These are phyloP conservation scores for Sophora flavescens DNA, from an alignment of 306 rosid species.

Conservation along the genomic window DNA sequence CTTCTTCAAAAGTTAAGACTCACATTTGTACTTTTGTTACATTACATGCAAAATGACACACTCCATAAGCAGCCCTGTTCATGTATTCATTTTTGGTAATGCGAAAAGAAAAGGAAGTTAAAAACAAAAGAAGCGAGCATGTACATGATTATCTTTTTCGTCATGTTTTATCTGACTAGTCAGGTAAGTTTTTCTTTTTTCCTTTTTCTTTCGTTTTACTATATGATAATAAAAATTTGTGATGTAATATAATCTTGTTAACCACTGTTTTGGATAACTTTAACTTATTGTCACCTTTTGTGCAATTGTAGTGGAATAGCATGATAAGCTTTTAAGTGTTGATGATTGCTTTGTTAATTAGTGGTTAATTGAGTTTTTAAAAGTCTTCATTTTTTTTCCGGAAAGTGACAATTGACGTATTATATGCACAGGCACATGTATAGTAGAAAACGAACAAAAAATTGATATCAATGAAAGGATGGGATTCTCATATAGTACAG, in stretches of 20 bases:
- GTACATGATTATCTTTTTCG: background rate
- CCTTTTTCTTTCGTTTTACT: background rate
- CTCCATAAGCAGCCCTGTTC: conserved; percentile 30
- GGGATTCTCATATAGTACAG: conserved; percentile 46
- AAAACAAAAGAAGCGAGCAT: background rate
- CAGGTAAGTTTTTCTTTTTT: background rate
- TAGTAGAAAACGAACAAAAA: background rate
- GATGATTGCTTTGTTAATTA: background rate
- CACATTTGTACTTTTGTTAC: background rate
- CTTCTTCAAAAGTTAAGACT: background rate
- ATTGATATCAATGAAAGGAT: conserved; percentile 14
- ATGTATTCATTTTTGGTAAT: conserved; percentile 47
- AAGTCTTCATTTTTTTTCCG: background rate
- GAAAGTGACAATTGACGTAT: conserved; percentile 19
- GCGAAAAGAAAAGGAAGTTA: background rate
- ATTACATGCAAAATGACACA: background rate
- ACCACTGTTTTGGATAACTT: background rate
- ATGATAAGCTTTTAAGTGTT: background rate
- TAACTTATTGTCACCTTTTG: background rate
- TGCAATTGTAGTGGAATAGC: conserved; percentile 2
- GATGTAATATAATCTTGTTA: background rate
- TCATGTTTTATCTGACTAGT: conserved; percentile 34
- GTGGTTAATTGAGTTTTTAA: background rate
- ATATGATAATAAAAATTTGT: background rate
- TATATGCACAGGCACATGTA: conserved; percentile 3